These are phyloP conservation scores for Zanthoxylum bungeanum DNA, from an alignment of 345 rosid species.

Conservation along the genomic window DNA sequence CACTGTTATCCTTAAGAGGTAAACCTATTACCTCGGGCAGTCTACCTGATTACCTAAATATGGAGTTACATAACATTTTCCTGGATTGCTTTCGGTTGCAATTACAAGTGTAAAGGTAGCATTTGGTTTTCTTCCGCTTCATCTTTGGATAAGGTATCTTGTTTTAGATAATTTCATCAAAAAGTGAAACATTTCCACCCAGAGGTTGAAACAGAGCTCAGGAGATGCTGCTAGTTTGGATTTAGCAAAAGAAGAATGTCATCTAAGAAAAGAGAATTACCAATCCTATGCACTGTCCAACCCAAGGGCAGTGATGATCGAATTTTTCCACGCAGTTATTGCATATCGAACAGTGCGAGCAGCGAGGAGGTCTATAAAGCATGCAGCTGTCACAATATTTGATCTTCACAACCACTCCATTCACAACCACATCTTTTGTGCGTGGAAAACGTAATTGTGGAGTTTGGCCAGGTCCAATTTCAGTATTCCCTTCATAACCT, in stretches of 20 bases:
- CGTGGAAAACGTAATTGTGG: constrained; percentile 57
- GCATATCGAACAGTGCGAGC: constrained; percentile 98
- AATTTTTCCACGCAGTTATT: constrained; percentile 94
- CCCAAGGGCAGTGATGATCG: constrained; percentile 99
- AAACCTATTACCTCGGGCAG: neutral
- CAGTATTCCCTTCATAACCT: constrained; percentile 37
- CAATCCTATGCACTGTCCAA: constrained; percentile 98
- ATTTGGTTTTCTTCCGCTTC: neutral
- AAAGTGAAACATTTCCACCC: neutral
- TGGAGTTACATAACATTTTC: neutral
- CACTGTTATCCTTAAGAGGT: neutral
- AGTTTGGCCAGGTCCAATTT: constrained; percentile 45
- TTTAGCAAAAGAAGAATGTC: neutral
- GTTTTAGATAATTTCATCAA: neutral
- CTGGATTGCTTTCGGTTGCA: neutral
- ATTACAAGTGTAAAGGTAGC: neutral
- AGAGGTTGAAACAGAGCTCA: too few relatives aligned
- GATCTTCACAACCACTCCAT: constrained; percentile 69
- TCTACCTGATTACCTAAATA: neutral
- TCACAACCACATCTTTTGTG: constrained; percentile 60
- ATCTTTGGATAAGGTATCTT: neutral
- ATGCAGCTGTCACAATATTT: constrained; percentile 95
- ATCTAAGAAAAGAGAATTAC: constrained; percentile 39
- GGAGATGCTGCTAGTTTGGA: too few relatives aligned
- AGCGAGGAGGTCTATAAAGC: constrained; percentile 95